Base-by-base conservation (phyloP, 257 asterid species). In the Solanum chiquidenum region DNA sequence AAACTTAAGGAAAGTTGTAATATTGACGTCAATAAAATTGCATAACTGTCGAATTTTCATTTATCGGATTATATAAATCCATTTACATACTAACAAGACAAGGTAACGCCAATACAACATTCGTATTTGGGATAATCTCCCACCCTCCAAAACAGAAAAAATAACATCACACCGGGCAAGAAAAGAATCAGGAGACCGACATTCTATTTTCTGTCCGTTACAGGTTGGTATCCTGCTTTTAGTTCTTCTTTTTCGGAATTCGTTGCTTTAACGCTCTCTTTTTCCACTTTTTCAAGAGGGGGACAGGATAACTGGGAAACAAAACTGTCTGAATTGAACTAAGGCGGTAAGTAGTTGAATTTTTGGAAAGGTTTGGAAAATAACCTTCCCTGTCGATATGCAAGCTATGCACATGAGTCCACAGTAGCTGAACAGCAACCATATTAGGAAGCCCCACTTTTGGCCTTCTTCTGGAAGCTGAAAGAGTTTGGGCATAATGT, bases 381-480 rank as follows among this genome's bases (percentile, higher is more conserved):
- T 82, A 46, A 82, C 86, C 86, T 46, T 82, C 29, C 86, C 86
- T 49, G 86, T 82, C 69, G 69, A 82, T 49, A 82, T 82, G 69
- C 86, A 82, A 29, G 86, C 86, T 82, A 82, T 49, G 44, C 86
- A 82, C 86, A 82, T 38, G 42, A 82, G 86, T 79, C 89, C 89
- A 77, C 86, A 87, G 49, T 87, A 87, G 82, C 89, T 87, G 89
- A 87, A 87, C 69, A 87, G 89, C 86, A 87, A 87, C 89, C 89
- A 87, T 62, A 87, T 87, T 34, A 75, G 89, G 71, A 77, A 87
- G 33, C 89, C 89, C 89, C 89, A 87, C 73, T 87, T 87, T 80
- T 77, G 89, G 29, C 89, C 89, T 29, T 87, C 89, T 87, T 87
- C 89, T 52, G 89, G 89, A 46, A 87, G 73, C 89, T 94, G 96